A percentile compares a stretch with the other conserved stretches of the same genome.
Evolutionary conservation across 768 basidiomycete species (phyloP).

Genomic region (Boletus sp.): DNA sequence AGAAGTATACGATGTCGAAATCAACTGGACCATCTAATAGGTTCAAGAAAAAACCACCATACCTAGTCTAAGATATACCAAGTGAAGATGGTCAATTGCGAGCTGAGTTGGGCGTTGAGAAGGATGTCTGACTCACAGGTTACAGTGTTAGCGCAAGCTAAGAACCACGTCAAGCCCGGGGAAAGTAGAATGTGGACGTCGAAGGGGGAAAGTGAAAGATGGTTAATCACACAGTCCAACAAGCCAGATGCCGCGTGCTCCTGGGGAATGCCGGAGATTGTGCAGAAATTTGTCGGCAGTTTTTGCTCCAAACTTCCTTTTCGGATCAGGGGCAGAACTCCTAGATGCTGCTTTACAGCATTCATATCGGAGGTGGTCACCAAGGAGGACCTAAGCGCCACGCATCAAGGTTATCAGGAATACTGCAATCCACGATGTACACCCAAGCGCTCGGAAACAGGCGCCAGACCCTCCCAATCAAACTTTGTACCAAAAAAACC

Average conservation of each 20-base stretch:
- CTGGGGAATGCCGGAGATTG: constrained; percentile 11
- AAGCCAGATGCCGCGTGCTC: neutral
- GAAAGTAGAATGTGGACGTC: neutral
- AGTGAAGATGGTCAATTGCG: neutral
- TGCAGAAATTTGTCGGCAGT: constrained; percentile 11
- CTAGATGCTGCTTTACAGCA: neutral
- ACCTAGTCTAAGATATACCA: neutral
- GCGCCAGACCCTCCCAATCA: neutral
- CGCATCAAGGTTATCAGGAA: neutral
- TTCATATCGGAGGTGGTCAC: neutral
- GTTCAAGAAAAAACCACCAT: neutral
- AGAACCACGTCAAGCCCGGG: neutral
- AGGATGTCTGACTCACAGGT: neutral
- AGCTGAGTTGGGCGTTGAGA: neutral
- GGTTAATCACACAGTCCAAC: neutral
- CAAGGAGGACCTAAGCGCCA: neutral
- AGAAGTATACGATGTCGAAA: neutral
- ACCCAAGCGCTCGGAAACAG: constrained; percentile 15
- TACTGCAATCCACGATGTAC: neutral
- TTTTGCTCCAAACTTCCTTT: constrained; percentile 21
- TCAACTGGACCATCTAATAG: neutral
- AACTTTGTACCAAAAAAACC: neutral
- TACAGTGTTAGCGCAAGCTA: neutral
- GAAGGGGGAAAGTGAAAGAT: neutral
- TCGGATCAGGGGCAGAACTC: neutral